Percentiles rank a stretch among this genome's conserved stretches.
These are phyloP conservation scores for Xenoacremonium recifei DNA, from an alignment of 2,329 filamentous ascomycete genomes.

Conservation along the genomic window DNA sequence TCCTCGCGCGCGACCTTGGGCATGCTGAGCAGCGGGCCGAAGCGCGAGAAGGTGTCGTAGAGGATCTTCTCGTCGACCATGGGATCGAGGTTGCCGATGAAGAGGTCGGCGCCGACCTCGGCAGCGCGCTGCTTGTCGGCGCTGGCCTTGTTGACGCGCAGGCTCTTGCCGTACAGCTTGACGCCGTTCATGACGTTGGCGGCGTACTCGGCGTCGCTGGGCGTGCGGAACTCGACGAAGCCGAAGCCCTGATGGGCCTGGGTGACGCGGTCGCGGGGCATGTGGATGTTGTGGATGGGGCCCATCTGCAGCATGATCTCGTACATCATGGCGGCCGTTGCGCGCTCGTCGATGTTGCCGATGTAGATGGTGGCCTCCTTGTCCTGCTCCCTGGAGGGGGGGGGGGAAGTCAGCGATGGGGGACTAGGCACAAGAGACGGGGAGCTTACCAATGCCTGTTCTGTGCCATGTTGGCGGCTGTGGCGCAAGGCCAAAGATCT, in stretches of 20 bases:
- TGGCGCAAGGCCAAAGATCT: too few relatives aligned
- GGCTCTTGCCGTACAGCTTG: constrained; percentile 87
- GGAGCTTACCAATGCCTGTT: constrained; percentile 67
- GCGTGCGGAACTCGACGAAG: constrained; percentile 96
- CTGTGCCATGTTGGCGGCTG: constrained; percentile 60
- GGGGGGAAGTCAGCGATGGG: constrained; percentile 14
- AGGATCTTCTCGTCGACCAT: constrained; percentile 95
- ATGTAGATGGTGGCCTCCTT: constrained; percentile 98
- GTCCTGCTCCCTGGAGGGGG: constrained; percentile 78
- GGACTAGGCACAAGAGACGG: background rate
- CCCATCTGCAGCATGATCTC: constrained; percentile 98
- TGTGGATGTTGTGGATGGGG: constrained; percentile 95
- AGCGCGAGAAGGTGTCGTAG: constrained; percentile 90
- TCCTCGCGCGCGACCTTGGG: constrained; percentile 95
- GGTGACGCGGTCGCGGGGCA: constrained; percentile 96
- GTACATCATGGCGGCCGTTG: constrained; percentile 86
- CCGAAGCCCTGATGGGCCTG: constrained; percentile 97
- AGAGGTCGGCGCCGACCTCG: constrained; percentile 94
- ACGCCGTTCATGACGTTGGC: constrained; percentile 96
- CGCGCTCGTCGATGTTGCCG: constrained; percentile 96
- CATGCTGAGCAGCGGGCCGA: constrained; percentile 78
- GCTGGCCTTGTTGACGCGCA: constrained; percentile 89
- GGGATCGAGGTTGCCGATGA: constrained; percentile 90
- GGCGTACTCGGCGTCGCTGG: constrained; percentile 95
- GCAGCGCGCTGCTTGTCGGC: constrained; percentile 93